Evolutionary conservation across 768 basidiomycete species (phyloP), one percentile per base, ranked within the genome.

Genomic region (Lactarius tabidus): DNA sequence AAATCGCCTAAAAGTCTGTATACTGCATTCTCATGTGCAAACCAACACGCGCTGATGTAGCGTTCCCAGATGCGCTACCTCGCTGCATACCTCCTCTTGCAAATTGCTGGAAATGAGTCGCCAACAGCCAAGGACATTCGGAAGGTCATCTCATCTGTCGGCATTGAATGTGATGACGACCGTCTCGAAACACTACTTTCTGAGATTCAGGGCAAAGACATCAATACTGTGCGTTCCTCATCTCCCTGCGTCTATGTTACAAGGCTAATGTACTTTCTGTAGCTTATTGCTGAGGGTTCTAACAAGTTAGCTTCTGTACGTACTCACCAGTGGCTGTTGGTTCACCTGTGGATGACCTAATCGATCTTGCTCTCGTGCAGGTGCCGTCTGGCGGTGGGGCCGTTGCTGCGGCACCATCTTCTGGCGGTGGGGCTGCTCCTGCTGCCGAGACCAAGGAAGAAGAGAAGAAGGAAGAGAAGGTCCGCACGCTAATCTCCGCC

Each of bases 31-130:
- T 29, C 17, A 9, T 23, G 17, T 31, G 9, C n/a, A 17, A n/a
- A 18, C 26, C 6, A 38, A 18, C 39, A 28, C 14, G 60, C 8
- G 23, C 38, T 65, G 48, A 65, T 33, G 2, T 9, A 33, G 36
- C 15, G 18, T 35, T 17, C 43, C 35, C 70, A 91, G 89, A 94
- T 94, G 92, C 91, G 91, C 79, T 80, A 94, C 75, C 81, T 98
- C 78, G 95, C 94, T 80, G 93, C 94, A 70, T 98, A 97, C 84
- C 87, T 99, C 66, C 93, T 99, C 76, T 94, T 98, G 80, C 90
- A 91, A 78, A 84, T 87, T 75, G 97, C 94, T 71, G 97, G 97
- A 62, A 98, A 98, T 74, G 79, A 87, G 72, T 85, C 84, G 68
- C 95, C 97, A 69, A 87, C 89, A 66, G 91, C 91, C 61, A 83